A percentile compares a stretch with the other conserved stretches of the same genome.
Evolutionary conservation across 306 rosid genomes (phyloP).

Genomic region (Pachyrhizus erosus): DNA sequence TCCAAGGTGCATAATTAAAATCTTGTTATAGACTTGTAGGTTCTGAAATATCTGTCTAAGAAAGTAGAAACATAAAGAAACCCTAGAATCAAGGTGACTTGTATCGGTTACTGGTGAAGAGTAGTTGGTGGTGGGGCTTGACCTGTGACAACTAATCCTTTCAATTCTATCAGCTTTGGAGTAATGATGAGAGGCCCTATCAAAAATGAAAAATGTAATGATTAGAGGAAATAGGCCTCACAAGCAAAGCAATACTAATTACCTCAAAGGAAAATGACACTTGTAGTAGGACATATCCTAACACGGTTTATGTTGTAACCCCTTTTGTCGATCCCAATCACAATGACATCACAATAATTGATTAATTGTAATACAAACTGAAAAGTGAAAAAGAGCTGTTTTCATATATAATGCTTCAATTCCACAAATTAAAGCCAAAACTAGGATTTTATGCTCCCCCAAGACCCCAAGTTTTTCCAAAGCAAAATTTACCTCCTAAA

Average conservation of each 20-base stretch:
- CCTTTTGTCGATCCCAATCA: constrained; percentile 26
- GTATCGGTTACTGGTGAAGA: constrained; percentile 25
- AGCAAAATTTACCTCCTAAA: no score
- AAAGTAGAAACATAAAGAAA: neutral
- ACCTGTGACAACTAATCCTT: constrained; percentile 36
- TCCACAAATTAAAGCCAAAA: neutral
- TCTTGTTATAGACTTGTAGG: neutral
- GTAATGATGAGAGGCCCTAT: constrained; percentile 11
- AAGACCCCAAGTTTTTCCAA: no score
- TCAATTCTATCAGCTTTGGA: constrained; percentile 22
- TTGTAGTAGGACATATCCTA: constrained; percentile 27
- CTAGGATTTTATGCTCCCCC: neutral
- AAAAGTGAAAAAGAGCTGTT: neutral
- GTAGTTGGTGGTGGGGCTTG: constrained; percentile 34
- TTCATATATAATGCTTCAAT: neutral
- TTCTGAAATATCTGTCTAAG: neutral
- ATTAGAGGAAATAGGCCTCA: constrained; percentile 18
- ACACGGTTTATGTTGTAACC: neutral
- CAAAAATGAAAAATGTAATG: neutral
- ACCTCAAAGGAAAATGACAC: constrained; percentile 31
- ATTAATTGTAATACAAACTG: neutral
- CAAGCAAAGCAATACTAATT: constrained; percentile 39
- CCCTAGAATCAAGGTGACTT: constrained; percentile 8
- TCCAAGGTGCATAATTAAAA: neutral
- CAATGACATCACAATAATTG: neutral